These are phyloP conservation scores for Inonotus hispidus DNA, from an alignment of 1,284 basidiomycete species.

Conservation along the genomic window DNA sequence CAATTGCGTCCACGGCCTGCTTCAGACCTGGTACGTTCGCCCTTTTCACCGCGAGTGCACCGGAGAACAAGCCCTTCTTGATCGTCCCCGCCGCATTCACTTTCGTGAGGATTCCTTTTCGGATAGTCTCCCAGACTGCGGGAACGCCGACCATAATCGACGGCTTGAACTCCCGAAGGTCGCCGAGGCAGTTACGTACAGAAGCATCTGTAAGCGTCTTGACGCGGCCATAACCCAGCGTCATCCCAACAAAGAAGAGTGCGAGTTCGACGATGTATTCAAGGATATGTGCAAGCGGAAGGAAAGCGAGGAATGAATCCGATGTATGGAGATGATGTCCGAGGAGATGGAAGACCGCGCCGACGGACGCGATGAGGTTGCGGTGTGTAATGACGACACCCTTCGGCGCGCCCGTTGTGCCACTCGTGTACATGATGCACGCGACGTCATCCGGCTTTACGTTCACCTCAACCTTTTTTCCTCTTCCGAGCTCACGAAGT, in stretches of 20 bases:
- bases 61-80: conserved; percentile 72
- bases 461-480: conserved; percentile 47
- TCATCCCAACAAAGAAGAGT: conserved; percentile 64
- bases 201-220: conserved; percentile 95
- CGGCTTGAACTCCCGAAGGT: conserved; percentile 80
- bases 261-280: conserved; percentile 80
- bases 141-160: conserved; percentile 90
- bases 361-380: conserved; percentile 84
- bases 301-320: conserved; percentile 84
- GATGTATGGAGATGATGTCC: conserved; percentile 67
- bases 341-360: conserved; percentile 70
- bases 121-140: conserved; percentile 86
- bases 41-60: conserved; percentile 65
- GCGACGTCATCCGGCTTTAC: conserved; percentile 67
- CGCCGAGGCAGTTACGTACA: conserved; percentile 87
- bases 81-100: conserved; percentile 62
- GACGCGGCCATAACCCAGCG: conserved; percentile 85
- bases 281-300: conserved; percentile 90
- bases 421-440: conserved; percentile 97
- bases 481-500: conserved; percentile 59
- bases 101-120: conserved; percentile 87
- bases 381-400: conserved; percentile 87
- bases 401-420: conserved; percentile 91
- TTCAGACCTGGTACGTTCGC: conserved; percentile 61
- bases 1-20: conserved; percentile 66